Evolutionary conservation across 345 rosid species (phyloP).

Genomic region (Lumnitzera racemosa): DNA sequence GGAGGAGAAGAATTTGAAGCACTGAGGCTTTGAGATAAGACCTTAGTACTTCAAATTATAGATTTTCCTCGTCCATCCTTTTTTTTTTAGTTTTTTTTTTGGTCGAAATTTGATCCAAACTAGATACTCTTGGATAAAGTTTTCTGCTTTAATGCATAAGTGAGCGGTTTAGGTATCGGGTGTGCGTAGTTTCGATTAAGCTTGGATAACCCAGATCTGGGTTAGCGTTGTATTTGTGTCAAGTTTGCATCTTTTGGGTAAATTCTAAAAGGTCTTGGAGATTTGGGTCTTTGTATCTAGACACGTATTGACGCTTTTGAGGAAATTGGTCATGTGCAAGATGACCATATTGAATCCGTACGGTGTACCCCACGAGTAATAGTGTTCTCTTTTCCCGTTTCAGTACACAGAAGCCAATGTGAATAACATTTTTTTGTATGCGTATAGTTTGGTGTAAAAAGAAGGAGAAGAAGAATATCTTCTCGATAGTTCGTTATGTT

Average conservation of each 20-base stretch:
- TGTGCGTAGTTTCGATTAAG: conserved; percentile 15
- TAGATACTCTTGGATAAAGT: background rate
- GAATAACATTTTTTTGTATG: too few relatives aligned
- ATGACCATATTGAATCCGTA: conserved; percentile 28
- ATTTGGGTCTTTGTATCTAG: conserved; percentile 43
- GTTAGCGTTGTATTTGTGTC: background rate
- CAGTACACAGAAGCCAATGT: too few relatives aligned
- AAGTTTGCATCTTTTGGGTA: background rate
- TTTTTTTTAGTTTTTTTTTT: background rate
- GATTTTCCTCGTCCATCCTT: conserved; percentile 5
- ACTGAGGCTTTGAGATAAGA: conserved; percentile 7
- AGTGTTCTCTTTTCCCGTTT: too few relatives aligned
- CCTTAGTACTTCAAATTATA: conserved; percentile 2
- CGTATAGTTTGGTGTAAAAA: too few relatives aligned
- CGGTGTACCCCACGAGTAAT: background rate
- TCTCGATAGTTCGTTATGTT: too few relatives aligned
- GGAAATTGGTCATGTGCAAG: conserved; percentile 24
- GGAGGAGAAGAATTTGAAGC: conserved; percentile 12
- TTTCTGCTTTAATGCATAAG: background rate
- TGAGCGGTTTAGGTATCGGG: conserved; percentile 8
- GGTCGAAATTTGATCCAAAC: too few relatives aligned
- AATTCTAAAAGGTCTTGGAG: conserved; percentile 9
- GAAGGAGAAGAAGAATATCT: too few relatives aligned
- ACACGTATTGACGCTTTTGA: conserved; percentile 11
- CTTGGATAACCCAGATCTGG: conserved; percentile 39